phyloP scores from a whole-genome alignment of 768 basidiomycete species.

The Auricularia cornea region DNA sequence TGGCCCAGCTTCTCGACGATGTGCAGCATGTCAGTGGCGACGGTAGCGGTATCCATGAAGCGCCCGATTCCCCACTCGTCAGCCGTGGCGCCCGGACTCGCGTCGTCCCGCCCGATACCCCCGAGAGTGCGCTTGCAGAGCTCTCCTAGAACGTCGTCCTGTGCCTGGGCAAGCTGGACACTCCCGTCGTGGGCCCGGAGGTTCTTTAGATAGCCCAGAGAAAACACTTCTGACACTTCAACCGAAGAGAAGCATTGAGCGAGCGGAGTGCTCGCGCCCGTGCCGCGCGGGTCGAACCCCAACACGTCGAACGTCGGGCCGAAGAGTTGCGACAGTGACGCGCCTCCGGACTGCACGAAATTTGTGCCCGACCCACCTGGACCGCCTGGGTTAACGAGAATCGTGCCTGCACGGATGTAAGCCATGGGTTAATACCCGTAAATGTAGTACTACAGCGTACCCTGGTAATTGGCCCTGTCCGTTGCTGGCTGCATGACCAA shows the following conservation, averaged over 20 bases:
- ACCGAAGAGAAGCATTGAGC: neutral
- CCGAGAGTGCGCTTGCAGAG: neutral
- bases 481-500: neutral
- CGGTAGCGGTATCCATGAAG: neutral
- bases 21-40: neutral
- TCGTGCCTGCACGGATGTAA: neutral
- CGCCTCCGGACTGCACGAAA: neutral
- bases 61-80: neutral
- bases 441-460: too few relatives aligned
- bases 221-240: neutral
- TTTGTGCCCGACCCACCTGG: slow-evolving; percentile 11
- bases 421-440: neutral
- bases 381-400: slow-evolving; percentile 7
- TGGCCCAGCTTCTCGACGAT: slow-evolving; percentile 3
- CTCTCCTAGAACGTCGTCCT: neutral
- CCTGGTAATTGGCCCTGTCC: neutral
- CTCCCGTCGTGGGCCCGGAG: neutral
- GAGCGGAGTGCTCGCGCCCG: neutral
- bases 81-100: too few relatives aligned
- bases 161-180: neutral
- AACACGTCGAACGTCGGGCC: slow-evolving; percentile 2
- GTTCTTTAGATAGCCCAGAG: neutral
- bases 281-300: slow-evolving; percentile 3
- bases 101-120: neutral
- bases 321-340: slow-evolving; percentile 5